Conservation (phyloP, 306 rosid genomes). For the Senna tora region DNA sequence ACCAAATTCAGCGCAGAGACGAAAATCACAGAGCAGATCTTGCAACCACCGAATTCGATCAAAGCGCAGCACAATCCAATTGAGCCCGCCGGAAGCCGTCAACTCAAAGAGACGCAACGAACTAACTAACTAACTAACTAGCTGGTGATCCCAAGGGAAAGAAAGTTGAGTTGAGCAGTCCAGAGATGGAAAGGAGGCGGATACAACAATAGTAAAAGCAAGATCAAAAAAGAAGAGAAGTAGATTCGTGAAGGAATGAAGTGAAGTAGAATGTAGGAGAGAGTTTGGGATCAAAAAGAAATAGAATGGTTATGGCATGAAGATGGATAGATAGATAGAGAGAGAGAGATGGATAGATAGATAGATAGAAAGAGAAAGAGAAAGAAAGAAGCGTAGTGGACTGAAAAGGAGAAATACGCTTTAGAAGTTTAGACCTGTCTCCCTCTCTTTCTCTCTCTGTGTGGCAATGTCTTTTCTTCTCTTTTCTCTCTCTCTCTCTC, state of each 20-base stretch:
- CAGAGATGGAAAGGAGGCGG: neutral
- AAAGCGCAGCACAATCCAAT: conserved; percentile 9
- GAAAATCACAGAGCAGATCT: conserved; percentile 53
- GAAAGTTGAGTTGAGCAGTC: neutral
- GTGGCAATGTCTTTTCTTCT: conserved; percentile 32
- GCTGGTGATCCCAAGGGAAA: neutral
- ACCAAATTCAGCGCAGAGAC: neutral
- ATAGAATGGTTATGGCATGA: conserved; percentile 6
- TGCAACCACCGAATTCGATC: conserved; percentile 34
- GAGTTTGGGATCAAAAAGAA: neutral
- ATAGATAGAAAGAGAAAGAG: neutral
- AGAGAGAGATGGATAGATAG: neutral
- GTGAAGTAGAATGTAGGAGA: conserved; percentile 6
- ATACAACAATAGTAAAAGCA: neutral
- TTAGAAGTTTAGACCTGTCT: conserved; percentile 34
- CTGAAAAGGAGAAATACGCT: conserved; percentile 45
- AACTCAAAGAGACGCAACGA: neutral
- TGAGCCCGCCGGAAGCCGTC: conserved; percentile 1
- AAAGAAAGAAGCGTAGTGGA: conserved; percentile 48
- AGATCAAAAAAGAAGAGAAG: neutral
- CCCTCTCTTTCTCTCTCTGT: conserved; percentile 17
- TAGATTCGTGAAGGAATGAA: conserved; percentile 29
- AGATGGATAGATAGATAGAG: neutral
- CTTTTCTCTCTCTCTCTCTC: neutral
- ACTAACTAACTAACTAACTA: neutral